phyloP scores from a whole-genome alignment of 176 grass and related monocot species.

The Juncus inflexus region DNA sequence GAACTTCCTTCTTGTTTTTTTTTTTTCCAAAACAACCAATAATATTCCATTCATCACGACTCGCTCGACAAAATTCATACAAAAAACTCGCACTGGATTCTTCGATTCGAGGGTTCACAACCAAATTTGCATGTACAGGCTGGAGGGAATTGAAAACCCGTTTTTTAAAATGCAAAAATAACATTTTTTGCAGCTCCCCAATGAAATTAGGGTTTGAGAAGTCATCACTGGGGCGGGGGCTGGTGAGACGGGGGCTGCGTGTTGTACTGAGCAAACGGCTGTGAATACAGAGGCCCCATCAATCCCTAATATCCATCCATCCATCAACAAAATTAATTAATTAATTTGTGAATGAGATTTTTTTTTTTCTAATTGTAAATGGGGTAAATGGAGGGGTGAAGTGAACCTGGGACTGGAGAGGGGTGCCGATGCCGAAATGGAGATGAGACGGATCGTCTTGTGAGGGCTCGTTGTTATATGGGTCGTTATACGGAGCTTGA shows the following conservation, averaged over 20 bases:
- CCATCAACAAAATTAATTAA: not conserved
- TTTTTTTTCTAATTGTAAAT: not conserved
- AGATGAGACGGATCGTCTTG: conserved; percentile 92
- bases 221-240: conserved; percentile 61
- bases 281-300: conserved; percentile 86
- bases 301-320: conserved; percentile 37
- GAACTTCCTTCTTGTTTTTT: not conserved
- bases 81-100: conserved; percentile 6
- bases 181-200: conserved; percentile 33
- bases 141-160: conserved; percentile 50
- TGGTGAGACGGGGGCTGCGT: conserved; percentile 86
- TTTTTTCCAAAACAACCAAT: conserved; percentile 12
- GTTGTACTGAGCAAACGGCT: conserved; percentile 85
- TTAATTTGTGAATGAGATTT: not conserved
- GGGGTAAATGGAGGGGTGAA: not conserved
- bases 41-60: conserved; percentile 9
- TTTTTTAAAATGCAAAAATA: conserved; percentile 40
- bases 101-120: conserved; percentile 35
- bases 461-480: conserved; percentile 58
- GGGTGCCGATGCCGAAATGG: conserved; percentile 61
- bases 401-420: conserved; percentile 92
- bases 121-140: conserved; percentile 40
- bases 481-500: conserved; percentile 81
- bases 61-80: conserved; percentile 5
- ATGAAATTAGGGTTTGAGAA: conserved; percentile 43